Evolutionary conservation across 2,329 filamentous ascomycete species (phyloP).

Genomic region (Xylariomycetidae sp.): DNA sequence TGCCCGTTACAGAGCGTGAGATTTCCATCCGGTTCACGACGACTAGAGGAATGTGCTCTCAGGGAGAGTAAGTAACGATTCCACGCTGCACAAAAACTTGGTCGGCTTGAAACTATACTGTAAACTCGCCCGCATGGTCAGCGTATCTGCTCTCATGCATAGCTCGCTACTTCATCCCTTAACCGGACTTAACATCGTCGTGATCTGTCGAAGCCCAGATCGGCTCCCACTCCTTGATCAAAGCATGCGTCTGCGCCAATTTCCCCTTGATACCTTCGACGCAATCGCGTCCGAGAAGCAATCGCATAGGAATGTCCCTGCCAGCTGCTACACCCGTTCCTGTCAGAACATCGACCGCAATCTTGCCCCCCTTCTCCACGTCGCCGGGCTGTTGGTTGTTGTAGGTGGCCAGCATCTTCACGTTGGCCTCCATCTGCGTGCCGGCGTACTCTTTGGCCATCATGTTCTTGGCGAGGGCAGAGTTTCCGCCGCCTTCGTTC

Average conservation of each 20-base stretch:
- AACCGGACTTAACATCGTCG: slow-evolving; percentile 21
- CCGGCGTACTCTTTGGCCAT: slow-evolving; percentile 28
- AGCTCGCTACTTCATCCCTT: too few species aligned
- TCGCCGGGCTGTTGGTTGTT: slow-evolving; percentile 52
- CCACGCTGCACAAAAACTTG: too few species aligned
- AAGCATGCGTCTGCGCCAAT: slow-evolving; percentile 35
- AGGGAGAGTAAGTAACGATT: too few species aligned
- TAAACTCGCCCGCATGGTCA: too few species aligned
- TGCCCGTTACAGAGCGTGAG: too few species aligned
- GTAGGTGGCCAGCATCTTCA: slow-evolving; percentile 26
- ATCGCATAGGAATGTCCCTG: slow-evolving; percentile 44
- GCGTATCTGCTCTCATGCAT: too few species aligned
- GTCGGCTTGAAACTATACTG: too few species aligned
- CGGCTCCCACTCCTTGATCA: slow-evolving; percentile 47
- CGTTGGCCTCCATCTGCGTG: slow-evolving; percentile 20
- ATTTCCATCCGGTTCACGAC: too few species aligned
- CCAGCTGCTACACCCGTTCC: slow-evolving; percentile 41
- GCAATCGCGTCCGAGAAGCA: slow-evolving; percentile 51
- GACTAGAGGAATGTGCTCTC: too few species aligned
- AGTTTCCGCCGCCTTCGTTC: slow-evolving; percentile 26
- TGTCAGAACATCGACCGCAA: slow-evolving; percentile 53
- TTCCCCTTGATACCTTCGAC: slow-evolving; percentile 37
- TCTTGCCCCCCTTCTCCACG: slow-evolving; percentile 45
- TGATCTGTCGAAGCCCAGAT: slow-evolving; percentile 34
- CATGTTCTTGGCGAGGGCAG: slow-evolving; percentile 17